Evolutionary conservation across 208 protist species (phyloP), one percentile per base, ranked within the genome.

Genomic region (Angomonas desouzai): DNA sequence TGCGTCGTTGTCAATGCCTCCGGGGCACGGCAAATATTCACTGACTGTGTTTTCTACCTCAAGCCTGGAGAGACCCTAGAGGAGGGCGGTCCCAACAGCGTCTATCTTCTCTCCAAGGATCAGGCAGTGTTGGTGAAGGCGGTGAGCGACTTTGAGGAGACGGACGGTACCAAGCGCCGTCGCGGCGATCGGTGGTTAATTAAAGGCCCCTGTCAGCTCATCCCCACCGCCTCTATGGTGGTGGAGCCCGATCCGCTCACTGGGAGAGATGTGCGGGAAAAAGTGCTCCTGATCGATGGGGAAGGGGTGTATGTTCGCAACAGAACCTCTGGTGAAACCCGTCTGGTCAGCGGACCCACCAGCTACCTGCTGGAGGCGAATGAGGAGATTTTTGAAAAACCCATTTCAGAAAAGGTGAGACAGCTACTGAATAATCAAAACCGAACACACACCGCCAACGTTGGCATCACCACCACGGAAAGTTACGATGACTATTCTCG

Each of bases 151-250:
- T 92, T 94, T 66, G 64, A 55, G n/a, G 87, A 87, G 43, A 68
- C 48, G 1, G 76, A 82, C 23, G 56, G 36, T 36, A 66, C 85
- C 33, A 23, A 63, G 53, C 88, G 90, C 2, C 58, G 67, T 33
- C 72, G 85, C 59, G 94, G 93, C 20, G 93, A 98, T 33, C 65
- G 74, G 18, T 98, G 94, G 93, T 83, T 97, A 27, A 66, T 98
- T 30, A 64, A 71, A 2, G 96, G 96, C 40, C 93, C 96, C 23
- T 68, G 80, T 38, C 79, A 91, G 34, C 97, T 78, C 57, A 77
- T 92, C 51, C 89, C 89, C 25, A 78, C 58, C 38, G 27, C 55
- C 28, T 29, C 67, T 33, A 66, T 84, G n/a, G 30, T 43, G 20
- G 69, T 94, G 2, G 74, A 81, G 58, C 57, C 67, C 2, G 77